Evolutionary conservation across 805 yeast genomes (phyloP).

Genomic region (Kazachstania taianensis): DNA sequence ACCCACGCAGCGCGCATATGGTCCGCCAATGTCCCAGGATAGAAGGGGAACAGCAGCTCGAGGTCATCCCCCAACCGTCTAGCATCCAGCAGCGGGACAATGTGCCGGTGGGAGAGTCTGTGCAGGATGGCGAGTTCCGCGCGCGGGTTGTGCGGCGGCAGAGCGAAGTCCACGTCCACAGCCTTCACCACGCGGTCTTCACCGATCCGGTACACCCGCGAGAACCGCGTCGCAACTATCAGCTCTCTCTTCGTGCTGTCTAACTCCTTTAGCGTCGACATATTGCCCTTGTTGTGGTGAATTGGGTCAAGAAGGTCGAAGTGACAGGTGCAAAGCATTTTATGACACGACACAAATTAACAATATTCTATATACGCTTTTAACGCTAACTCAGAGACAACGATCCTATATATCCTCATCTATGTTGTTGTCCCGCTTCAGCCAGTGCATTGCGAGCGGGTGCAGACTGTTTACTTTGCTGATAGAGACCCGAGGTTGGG

Average conservation of each 20-base stretch:
- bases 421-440: conserved; percentile 23
- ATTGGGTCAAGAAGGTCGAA: no score
- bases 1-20: conserved; percentile 7
- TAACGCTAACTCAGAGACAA: no score
- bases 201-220: conserved; percentile 13
- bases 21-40: conserved; percentile 12
- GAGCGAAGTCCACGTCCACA: conserved; percentile 15
- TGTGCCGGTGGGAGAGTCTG: conserved; percentile 8
- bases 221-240: conserved; percentile 18
- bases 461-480: conserved; percentile 43
- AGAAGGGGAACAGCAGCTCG: conserved; percentile 14
- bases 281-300: no score
- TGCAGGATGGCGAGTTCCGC: conserved; percentile 17
- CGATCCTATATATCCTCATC: no score
- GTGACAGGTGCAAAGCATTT: neutral
- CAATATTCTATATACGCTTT: no score
- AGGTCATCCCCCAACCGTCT: conserved; percentile 10
- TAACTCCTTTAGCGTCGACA: conserved; percentile 1
- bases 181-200: conserved; percentile 15
- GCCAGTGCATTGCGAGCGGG: conserved; percentile 67
- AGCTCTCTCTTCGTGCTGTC: conserved; percentile 5
- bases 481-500: conserved; percentile 10
- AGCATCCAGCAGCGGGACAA: conserved; percentile 14
- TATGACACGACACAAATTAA: neutral
- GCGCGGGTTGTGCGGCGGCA: conserved; percentile 24